Evolutionary conservation across 306 rosid genomes (phyloP).

Genomic region (Phaseolus lunatus): DNA sequence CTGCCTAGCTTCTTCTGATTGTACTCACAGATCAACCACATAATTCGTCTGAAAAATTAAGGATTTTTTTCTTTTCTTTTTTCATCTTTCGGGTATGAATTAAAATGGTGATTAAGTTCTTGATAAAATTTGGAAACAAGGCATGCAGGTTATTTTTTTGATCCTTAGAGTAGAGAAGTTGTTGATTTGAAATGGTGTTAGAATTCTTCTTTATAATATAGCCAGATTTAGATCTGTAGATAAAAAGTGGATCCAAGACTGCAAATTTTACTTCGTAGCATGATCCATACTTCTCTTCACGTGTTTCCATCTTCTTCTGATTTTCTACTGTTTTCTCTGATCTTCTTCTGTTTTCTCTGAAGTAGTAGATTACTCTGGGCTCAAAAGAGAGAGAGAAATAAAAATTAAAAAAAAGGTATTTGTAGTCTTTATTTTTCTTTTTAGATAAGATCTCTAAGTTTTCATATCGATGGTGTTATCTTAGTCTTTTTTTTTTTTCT

Average conservation of each 20-base stretch:
- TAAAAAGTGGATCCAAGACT: not conserved
- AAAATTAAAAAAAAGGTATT: too few species aligned
- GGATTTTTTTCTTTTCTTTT: not conserved
- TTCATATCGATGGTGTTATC: too few species aligned
- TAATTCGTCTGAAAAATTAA: not conserved
- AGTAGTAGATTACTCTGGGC: not conserved
- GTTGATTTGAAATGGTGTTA: not conserved
- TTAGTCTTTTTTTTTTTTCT: not conserved
- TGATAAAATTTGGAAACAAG: too few species aligned
- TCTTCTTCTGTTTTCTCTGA: not conserved
- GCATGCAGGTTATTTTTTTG: too few species aligned
- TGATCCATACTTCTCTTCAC: not conserved
- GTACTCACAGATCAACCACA: not conserved
- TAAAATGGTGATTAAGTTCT: too few species aligned
- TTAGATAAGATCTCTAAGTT: too few species aligned
- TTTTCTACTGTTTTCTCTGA: not conserved
- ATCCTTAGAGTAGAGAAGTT: too few species aligned
- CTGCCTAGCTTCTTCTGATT: not conserved
- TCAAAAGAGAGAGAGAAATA: too few species aligned
- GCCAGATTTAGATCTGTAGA: slow-evolving; percentile 18
- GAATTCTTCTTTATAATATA: not conserved
- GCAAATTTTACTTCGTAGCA: not conserved
- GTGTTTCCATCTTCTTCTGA: not conserved
- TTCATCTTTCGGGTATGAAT: not conserved
- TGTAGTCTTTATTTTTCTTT: too few species aligned